A percentile compares a stretch with the other conserved stretches of the same genome.
Conservation (phyloP, 345 rosid genomes). For the Hibiscus syriacus region DNA sequence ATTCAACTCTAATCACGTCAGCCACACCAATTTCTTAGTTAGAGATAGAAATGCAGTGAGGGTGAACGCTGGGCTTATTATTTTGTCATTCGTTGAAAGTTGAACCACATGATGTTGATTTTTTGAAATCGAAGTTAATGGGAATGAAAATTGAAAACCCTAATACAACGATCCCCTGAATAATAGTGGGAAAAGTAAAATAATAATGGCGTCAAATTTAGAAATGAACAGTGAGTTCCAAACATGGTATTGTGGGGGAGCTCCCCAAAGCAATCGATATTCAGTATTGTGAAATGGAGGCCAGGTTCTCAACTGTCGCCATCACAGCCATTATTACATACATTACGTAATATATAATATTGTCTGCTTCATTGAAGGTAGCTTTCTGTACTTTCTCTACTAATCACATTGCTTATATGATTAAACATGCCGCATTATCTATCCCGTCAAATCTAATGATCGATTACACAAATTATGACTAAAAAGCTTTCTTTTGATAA, state of each 20-base stretch:
- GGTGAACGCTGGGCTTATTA: neutral
- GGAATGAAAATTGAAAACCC: neutral
- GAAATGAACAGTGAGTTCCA: neutral
- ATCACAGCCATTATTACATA: conserved; percentile 5
- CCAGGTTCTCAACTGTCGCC: conserved; percentile 13
- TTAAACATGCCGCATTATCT: too few species aligned
- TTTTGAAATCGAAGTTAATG: too few species aligned
- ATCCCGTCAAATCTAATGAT: too few species aligned
- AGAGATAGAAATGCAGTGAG: too few species aligned
- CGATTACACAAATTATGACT: too few species aligned
- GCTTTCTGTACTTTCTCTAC: neutral
- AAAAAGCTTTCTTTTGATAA: too few species aligned
- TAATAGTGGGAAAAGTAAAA: neutral
- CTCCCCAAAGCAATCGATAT: neutral
- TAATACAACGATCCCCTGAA: neutral
- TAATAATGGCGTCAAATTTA: neutral
- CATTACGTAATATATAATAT: neutral
- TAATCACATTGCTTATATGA: neutral
- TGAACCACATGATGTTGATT: neutral
- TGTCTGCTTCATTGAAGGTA: neutral
- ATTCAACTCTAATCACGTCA: too few species aligned
- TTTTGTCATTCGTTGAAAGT: neutral
- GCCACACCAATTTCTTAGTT: too few species aligned
- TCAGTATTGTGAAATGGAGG: neutral
- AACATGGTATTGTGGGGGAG: neutral